A percentile compares a stretch with the other conserved stretches of the same genome.
These are phyloP conservation scores for Amanita molliuscula DNA, from an alignment of 768 basidiomycete genomes.

Conservation along the genomic window DNA sequence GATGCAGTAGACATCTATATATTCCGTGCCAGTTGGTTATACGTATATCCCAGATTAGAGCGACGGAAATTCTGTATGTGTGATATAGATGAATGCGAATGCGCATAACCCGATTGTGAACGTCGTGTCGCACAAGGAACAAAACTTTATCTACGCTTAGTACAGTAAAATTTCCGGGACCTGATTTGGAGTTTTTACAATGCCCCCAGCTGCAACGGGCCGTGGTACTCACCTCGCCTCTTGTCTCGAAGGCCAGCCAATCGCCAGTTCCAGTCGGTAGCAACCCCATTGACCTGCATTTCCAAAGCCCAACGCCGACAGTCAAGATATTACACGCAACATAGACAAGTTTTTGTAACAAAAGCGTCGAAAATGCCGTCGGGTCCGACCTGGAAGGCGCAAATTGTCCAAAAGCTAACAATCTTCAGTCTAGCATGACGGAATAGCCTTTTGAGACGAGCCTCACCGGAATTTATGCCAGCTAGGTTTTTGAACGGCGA, in stretches of 20 bases:
- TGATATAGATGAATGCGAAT: not conserved
- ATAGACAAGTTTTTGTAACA: slow-evolving; percentile 62
- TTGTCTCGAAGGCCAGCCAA: slow-evolving; percentile 89
- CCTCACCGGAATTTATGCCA: slow-evolving; percentile 68
- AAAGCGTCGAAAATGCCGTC: slow-evolving; percentile 43
- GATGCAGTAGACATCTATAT: not conserved
- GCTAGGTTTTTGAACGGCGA: slow-evolving; percentile 79
- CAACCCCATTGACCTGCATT: slow-evolving; percentile 87
- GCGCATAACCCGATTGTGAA: too few species aligned
- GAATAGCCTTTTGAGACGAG: not conserved
- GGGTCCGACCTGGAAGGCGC: slow-evolving; percentile 53
- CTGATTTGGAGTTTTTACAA: not conserved
- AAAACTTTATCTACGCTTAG: not conserved
- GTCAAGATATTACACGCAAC: slow-evolving; percentile 68
- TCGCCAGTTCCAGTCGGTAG: slow-evolving; percentile 87
- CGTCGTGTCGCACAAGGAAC: not conserved
- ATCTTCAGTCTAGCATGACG: not conserved
- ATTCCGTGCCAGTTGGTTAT: not conserved
- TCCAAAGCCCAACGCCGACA: slow-evolving; percentile 81
- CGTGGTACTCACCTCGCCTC: slow-evolving; percentile 46
- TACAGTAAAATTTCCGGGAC: slow-evolving; percentile 1
- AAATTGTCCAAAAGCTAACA: slow-evolving; percentile 61
- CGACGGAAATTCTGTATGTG: not conserved
- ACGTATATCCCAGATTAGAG: not conserved
- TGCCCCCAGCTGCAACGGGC: not conserved